Percentiles rank a stretch among this genome's conserved stretches.
phyloP scores from a whole-genome alignment of 2,329 filamentous ascomycete species.

The Trichophaea hybrida region DNA sequence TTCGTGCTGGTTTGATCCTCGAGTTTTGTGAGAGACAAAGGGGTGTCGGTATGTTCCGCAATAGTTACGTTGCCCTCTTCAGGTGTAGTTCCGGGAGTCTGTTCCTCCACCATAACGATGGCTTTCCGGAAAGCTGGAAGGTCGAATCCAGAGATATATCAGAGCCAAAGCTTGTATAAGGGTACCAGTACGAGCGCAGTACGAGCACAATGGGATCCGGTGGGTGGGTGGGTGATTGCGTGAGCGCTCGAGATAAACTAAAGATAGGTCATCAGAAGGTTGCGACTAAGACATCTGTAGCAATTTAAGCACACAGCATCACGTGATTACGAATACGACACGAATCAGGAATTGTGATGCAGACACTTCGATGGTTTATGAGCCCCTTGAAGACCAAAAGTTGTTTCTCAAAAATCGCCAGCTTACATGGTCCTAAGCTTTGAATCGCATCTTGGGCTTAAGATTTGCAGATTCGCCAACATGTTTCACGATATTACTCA shows the following conservation, averaged over 20 bases:
- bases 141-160: background rate
- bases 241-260: background rate
- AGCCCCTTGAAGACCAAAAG: too few species aligned
- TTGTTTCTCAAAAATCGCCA: too few species aligned
- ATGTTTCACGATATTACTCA: too few species aligned
- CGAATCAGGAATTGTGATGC: too few species aligned
- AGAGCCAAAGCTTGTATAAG: background rate
- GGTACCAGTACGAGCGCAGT: background rate
- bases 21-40: background rate
- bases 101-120: conserved; percentile 4
- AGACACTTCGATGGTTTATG: too few species aligned
- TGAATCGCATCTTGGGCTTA: too few species aligned
- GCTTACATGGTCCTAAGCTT: too few species aligned
- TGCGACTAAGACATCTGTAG: background rate
- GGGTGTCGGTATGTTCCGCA: background rate
- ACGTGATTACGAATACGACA: background rate
- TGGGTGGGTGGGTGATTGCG: background rate
- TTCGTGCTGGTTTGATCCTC: background rate
- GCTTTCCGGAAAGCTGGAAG: background rate
- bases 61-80: conserved; percentile 4
- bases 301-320: background rate
- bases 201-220: background rate
- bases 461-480: too few species aligned
- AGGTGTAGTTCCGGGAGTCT: background rate
- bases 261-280: background rate